Percentiles rank a stretch among this genome's conserved stretches.
phyloP scores from a whole-genome alignment of 2,329 filamentous ascomycete genomes.

The Diaporthe helianthi region DNA sequence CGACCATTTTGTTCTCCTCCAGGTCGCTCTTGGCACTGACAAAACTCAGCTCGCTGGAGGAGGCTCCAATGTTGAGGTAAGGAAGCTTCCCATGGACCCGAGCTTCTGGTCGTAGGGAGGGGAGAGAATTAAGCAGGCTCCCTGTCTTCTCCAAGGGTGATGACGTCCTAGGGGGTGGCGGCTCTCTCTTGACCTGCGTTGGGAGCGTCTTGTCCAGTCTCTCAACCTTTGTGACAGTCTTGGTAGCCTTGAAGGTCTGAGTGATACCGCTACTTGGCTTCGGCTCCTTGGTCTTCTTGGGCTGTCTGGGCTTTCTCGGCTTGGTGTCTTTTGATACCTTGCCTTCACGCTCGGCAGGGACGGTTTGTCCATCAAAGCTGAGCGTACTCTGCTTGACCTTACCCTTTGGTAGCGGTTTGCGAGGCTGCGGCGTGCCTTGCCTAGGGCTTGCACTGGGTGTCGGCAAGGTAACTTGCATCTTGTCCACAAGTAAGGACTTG shows the following conservation, averaged over 20 bases:
- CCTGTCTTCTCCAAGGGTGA: conserved; percentile 36
- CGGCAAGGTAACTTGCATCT: conserved; percentile 58
- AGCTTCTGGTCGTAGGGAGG: conserved; percentile 39
- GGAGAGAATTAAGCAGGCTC: conserved; percentile 35
- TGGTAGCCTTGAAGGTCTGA: conserved; percentile 54
- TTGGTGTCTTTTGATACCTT: conserved; percentile 40
- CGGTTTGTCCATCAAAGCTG: conserved; percentile 46
- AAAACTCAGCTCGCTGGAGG: conserved; percentile 32
- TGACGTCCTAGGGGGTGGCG: conserved; percentile 38
- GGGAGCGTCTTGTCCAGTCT: conserved; percentile 37
- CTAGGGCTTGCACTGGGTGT: conserved; percentile 66
- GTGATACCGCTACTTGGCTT: conserved; percentile 49
- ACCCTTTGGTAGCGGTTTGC: conserved; percentile 45
- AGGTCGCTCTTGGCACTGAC: conserved; percentile 33
- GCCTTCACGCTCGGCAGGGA: conserved; percentile 41
- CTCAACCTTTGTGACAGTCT: conserved; percentile 42
- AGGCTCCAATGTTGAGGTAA: conserved; percentile 28
- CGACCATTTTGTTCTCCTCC: conserved; percentile 47
- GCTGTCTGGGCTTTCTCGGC: conserved; percentile 41
- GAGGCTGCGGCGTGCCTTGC: conserved; percentile 49
- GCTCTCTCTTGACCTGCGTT: conserved; percentile 37
- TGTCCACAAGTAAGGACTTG: conserved; percentile 50
- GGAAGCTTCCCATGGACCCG: conserved; percentile 37
- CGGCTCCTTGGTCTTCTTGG: conserved; percentile 45
- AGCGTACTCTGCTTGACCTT: conserved; percentile 62